Base-by-base conservation (phyloP, 192 early-diverging fungal genomes). In the Entrophospora sp. region DNA sequence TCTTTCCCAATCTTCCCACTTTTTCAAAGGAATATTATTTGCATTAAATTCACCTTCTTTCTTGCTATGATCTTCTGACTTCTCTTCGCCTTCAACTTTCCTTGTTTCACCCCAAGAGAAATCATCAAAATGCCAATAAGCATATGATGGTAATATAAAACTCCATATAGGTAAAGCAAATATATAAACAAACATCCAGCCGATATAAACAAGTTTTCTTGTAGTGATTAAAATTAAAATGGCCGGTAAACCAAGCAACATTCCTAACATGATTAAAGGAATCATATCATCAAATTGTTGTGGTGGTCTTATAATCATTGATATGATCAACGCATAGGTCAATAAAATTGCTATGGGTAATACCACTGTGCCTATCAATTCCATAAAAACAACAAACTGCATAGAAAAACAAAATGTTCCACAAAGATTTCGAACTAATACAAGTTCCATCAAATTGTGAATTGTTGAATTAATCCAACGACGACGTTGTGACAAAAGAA, bases 381-480 rank as follows among this genome's bases (percentile, higher is more conserved):
- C 86, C 75, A 89, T 83, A 69, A 90, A 73, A 27, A 89, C 79
- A 13, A 88, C 86, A 72, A 91, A 89, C 78, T 91, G 90, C 85
- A 87, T 98, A 40, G 91, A 94, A 71, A 98, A 91, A 67, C 95
- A 98, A 75, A 98, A 98, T 0, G 90, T 95, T 27, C 95, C 95
- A 76, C 95, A 98, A 56, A 98, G 78, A 72, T 95, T 92, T 46
- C 88, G 84, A 32, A 98, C 94, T 28, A 91, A 85, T 20, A 97
- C 87, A 69, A 97, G 73, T 73, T 95, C 93, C 58, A 95, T 68
- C 62, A 97, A 77, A 69, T 97, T 97, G 73, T 97, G 94, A 66
- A 97, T 91, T 2, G 95, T 97, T 32, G 89, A 91, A 72, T 97
- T 97, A 76, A 97, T 97, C 95, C 95, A 97, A 24, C 95, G 87